Evolutionary conservation across 2,329 filamentous ascomycete genomes (phyloP), one percentile per base, ranked within the genome.

Genomic region (Penicillium glabrum): DNA sequence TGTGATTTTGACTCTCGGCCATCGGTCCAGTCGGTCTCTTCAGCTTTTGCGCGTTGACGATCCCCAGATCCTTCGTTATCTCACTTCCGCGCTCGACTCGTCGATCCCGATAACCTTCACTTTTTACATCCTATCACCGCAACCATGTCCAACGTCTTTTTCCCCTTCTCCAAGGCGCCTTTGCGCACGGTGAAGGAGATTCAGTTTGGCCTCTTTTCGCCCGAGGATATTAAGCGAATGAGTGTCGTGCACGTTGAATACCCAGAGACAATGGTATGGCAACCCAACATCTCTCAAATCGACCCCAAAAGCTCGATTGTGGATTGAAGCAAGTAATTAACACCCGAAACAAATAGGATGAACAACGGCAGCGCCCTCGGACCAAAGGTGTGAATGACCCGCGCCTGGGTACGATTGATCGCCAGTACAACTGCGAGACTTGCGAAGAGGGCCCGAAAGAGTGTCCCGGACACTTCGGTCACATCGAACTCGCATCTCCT

Each of bases 141-240:
- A 79, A 90, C 71, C 72, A 96, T 99, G 95, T 86, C 93, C 81
- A 96, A 96, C 80, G 88, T 93, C 67, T 88, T 88, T 75, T 96
- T 96, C 73, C 84, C 89, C 72, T 91, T 92, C 79, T 96, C 91
- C 75, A 93, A 90, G 85, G 93, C 90, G 86, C 93, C 93, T 77
- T 85, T 98, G 85, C 93, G 95, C 83, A 96, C 90, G 66, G 93
- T 99, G 71, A 89, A 97, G 84, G 96, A 99, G 84, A 96, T 99
- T 70, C 96, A 99, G 83, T 99, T 99, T 74, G 95, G 95, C 73
- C 86, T 99, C 74, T 86, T 99, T 77, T 96, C 95, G 35, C 95
- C 95, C 26, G 95, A 99, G 76, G 96, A 99, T 82, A 96, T 98
- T 79, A 98, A 99, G 83, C 93, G 89, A 71, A 96, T 98, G 91